Percentiles rank a stretch among this genome's conserved stretches.
These are phyloP conservation scores for Ophiocordyceps camponoti-floridani DNA, from an alignment of 2,329 filamentous ascomycete genomes.

Conservation along the genomic window DNA sequence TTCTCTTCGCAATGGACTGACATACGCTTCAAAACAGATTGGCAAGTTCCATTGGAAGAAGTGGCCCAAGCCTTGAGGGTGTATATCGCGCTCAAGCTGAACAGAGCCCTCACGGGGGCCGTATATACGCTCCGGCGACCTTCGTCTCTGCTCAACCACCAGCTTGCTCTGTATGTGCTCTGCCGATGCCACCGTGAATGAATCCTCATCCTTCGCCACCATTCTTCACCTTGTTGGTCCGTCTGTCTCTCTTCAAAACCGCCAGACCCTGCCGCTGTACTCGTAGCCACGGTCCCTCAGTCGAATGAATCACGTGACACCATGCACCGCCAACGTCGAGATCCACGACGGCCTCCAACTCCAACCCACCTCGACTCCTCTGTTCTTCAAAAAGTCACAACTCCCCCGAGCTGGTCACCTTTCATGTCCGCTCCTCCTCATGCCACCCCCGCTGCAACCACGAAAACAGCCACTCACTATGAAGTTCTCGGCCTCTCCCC, in stretches of 20 bases:
- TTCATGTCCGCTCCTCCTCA: slow-evolving; percentile 1
- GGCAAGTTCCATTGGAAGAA: slow-evolving; percentile 38
- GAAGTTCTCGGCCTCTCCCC: slow-evolving; percentile 39
- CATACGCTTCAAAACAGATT: slow-evolving; percentile 23
- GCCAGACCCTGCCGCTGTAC: background rate
- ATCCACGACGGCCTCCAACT: background rate
- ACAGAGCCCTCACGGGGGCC: background rate
- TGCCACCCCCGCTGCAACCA: no score
- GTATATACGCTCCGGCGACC: background rate
- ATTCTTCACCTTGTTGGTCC: background rate
- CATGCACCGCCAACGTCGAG: background rate
- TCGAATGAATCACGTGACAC: background rate
- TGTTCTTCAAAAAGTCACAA: background rate
- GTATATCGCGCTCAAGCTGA: background rate
- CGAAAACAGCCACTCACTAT: slow-evolving; percentile 38
- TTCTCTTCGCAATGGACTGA: background rate
- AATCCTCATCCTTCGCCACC: no score
- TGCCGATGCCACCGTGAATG: no score
- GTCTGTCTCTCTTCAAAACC: background rate
- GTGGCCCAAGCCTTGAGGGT: slow-evolving; percentile 31
- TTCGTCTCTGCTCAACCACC: no score
- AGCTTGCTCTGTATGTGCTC: no score
- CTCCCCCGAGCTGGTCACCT: no score
- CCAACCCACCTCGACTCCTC: background rate
- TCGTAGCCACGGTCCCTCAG: no score